Evolutionary conservation across 2,329 filamentous ascomycete species (phyloP).

Genomic region (Hypoxylon sp.): DNA sequence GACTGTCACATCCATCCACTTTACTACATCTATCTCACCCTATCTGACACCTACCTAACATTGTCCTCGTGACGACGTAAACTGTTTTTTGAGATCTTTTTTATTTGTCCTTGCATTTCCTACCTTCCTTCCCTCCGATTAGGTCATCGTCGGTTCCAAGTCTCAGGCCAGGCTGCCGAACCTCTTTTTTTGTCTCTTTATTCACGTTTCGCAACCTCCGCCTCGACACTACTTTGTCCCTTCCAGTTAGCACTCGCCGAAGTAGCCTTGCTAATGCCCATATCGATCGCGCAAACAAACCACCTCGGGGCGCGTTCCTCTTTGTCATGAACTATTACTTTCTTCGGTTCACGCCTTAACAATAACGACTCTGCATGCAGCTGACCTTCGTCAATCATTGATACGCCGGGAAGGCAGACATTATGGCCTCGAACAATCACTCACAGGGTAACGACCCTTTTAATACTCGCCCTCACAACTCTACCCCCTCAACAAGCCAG

Average conservation of each 20-base stretch:
- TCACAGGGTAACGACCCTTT: conserved; percentile 45
- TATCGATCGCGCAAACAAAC: conserved; percentile 12
- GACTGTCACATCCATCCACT: conserved; percentile 31
- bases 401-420: conserved; percentile 27
- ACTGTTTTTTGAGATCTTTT: conserved; percentile 30
- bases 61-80: conserved; percentile 35
- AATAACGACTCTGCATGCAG: conserved; percentile 31
- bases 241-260: not conserved
- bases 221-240: not conserved
- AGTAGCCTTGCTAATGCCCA: conserved; percentile 30
- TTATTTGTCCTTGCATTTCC: conserved; percentile 3
- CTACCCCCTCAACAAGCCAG: conserved; percentile 7
- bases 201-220: not conserved
- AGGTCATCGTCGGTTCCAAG: no score
- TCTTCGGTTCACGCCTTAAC: conserved; percentile 7
- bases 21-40: conserved; percentile 27
- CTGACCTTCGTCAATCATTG: conserved; percentile 17
- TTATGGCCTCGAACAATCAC: conserved; percentile 49
- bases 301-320: conserved; percentile 10
- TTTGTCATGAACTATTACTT: conserved; percentile 34
- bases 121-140: no score
- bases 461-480: conserved; percentile 6
- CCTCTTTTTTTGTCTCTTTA: conserved; percentile 2
- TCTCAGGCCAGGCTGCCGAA: not conserved
- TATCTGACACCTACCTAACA: conserved; percentile 28